Conservation (phyloP, 2,329 filamentous ascomycete species). For the Fusarium acutatum region DNA sequence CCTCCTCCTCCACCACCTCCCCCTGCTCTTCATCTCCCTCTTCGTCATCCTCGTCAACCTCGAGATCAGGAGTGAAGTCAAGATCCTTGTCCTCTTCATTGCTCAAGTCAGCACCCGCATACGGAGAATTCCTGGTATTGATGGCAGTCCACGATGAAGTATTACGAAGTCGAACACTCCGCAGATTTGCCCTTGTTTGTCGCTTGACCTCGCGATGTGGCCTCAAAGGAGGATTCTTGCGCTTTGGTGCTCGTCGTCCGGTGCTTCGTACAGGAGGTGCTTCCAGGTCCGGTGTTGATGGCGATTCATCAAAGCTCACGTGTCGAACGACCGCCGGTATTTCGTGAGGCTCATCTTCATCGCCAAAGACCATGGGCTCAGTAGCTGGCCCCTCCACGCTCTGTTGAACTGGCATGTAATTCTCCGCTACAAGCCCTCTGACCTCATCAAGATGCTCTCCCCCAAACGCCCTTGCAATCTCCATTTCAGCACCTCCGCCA, state of each 20-base stretch:
- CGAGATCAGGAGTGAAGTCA: neutral
- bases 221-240: neutral
- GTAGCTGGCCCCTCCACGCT: neutral
- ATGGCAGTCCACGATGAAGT: conserved; percentile 1
- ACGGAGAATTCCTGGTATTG: neutral
- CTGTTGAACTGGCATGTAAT: neutral
- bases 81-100: neutral
- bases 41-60: neutral
- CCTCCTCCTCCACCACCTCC: neutral
- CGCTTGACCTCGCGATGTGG: neutral
- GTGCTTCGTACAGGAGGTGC: conserved; percentile 24
- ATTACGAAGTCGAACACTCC: neutral
- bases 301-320: conserved; percentile 11
- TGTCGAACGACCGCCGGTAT: neutral
- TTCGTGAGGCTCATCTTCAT: neutral
- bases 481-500: neutral
- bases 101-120: neutral
- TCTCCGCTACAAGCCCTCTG: neutral
- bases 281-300: conserved; percentile 11
- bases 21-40: neutral
- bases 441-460: conserved; percentile 1
- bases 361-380: neutral
- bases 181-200: neutral
- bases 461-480: conserved; percentile 19
- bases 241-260: conserved; percentile 8